Evolutionary conservation across 768 basidiomycete species (phyloP).

Genomic region (Boletus tylopilopsis): DNA sequence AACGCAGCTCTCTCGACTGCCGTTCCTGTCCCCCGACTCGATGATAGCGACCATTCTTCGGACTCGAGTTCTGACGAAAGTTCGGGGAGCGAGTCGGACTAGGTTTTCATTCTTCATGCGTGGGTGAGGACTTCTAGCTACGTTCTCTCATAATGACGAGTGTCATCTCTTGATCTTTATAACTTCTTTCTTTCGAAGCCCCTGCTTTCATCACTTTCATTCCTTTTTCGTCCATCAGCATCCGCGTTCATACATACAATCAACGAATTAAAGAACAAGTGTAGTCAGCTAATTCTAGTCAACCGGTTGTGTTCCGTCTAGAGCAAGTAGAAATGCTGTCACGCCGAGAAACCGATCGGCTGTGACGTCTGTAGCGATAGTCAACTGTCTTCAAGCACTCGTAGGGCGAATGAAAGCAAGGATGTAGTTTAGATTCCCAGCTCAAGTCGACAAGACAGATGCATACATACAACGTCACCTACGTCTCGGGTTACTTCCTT

Average conservation of each 20-base stretch:
- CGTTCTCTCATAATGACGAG: conserved; percentile 25
- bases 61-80: conserved; percentile 80
- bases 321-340: conserved; percentile 23
- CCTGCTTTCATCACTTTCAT: conserved; percentile 23
- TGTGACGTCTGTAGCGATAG: conserved; percentile 13
- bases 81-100: conserved; percentile 83
- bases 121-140: conserved; percentile 25
- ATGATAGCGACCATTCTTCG: conserved; percentile 70
- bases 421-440: conserved; percentile 1
- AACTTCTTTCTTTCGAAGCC: conserved; percentile 28
- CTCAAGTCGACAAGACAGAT: not conserved
- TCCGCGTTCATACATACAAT: conserved; percentile 38
- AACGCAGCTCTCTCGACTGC: conserved; percentile 33
- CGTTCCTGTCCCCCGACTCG: conserved; percentile 32
- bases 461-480: conserved; percentile 9
- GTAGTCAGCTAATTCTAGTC: conserved; percentile 48
- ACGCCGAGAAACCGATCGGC: conserved; percentile 2
- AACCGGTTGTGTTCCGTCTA: conserved; percentile 19
- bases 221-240: conserved; percentile 26
- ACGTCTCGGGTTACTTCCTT: conserved; percentile 18
- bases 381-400: conserved; percentile 1
- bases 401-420: not conserved
- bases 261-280: conserved; percentile 41
- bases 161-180: conserved; percentile 37
- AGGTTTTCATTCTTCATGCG: conserved; percentile 28